Evolutionary conservation across 305 asterid species (phyloP).

Genomic region (Rubia tinctorum): DNA sequence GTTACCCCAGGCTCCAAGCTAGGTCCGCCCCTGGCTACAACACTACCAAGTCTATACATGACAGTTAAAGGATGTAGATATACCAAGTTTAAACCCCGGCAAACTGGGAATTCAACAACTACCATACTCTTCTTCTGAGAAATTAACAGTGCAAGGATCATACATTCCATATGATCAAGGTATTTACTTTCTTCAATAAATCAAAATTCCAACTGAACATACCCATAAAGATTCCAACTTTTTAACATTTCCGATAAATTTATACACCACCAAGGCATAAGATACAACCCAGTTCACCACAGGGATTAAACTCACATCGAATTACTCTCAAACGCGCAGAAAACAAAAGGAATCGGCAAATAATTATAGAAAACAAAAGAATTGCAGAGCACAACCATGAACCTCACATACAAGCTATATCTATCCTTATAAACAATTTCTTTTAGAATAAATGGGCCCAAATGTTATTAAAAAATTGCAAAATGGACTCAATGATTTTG

Average conservation of each 20-base stretch:
- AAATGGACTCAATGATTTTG: no score
- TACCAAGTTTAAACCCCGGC: not conserved
- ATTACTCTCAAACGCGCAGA: not conserved
- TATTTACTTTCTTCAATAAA: not conserved
- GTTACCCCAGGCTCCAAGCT: no score
- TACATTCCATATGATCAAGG: not conserved
- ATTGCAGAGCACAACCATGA: no score
- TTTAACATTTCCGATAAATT: constrained; percentile 2
- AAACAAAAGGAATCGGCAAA: no score
- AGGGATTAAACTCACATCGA: not conserved
- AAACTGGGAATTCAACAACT: not conserved
- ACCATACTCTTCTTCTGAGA: not conserved
- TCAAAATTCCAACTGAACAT: not conserved
- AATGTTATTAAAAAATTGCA: not conserved
- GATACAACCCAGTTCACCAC: not conserved
- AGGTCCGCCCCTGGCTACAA: no score
- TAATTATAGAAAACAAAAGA: no score
- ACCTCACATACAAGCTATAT: not conserved
- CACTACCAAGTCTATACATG: not conserved
- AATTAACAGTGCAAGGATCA: not conserved
- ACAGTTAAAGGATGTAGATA: not conserved
- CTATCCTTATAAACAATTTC: not conserved
- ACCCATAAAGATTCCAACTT: constrained; percentile 10
- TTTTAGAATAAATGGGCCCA: not conserved
- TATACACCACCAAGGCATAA: not conserved